Base-by-base conservation (phyloP, 78 protist genomes). In the Pigoraptor vietnamica region DNA sequence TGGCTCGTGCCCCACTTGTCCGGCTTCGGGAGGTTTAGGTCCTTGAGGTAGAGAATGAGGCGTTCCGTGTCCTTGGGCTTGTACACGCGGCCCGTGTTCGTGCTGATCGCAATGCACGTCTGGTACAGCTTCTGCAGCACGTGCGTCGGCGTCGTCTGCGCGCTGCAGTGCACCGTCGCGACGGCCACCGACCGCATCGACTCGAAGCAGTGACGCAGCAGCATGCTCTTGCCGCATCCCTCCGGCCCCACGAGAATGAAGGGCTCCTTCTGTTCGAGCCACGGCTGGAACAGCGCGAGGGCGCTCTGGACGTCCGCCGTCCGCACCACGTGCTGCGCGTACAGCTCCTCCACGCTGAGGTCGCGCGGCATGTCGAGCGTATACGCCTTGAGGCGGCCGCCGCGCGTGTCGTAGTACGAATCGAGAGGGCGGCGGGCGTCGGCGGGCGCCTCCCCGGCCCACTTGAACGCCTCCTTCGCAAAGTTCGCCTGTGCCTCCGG, bases 1-100 rank as follows among this genome's bases (percentile, higher is more conserved):
- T 94, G 93, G 24, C 87, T 79, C 37, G 98, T 97, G 36, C 84
- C 96, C 93, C 96, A 97, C 92, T 94, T 87, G 94, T 97, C 98
- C 1, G 97, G 96, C 94, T 91, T 94, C 33, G 98, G 98, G 91
- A 97, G 93, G 93, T 97, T 96, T 83, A 97, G 21, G 91, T 97
- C 97, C 91, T 96, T 94, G 39, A 95, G 91, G 91, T 88, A 90
- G 56, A 97, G 81, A 0, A 96, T 39, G 37, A 97, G 95, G 23
- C 96, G 87, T 86, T 94, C 94, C 2, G 89, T 91, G 33, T 89
- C 94, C 93, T 93, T 93, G 36, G 98, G 98, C n/a, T 96, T 88
- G 67, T 92, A 89, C 89, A 93, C 96, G 34, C 96, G 95, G 32
- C 98, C 97, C 10, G 87, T 0, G 24, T 29, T 81, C 10, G 96